Evolutionary conservation across 2,329 filamentous ascomycete genomes (phyloP), one percentile per base, ranked within the genome.

Genomic region (Furcasterigmium furcatum): DNA sequence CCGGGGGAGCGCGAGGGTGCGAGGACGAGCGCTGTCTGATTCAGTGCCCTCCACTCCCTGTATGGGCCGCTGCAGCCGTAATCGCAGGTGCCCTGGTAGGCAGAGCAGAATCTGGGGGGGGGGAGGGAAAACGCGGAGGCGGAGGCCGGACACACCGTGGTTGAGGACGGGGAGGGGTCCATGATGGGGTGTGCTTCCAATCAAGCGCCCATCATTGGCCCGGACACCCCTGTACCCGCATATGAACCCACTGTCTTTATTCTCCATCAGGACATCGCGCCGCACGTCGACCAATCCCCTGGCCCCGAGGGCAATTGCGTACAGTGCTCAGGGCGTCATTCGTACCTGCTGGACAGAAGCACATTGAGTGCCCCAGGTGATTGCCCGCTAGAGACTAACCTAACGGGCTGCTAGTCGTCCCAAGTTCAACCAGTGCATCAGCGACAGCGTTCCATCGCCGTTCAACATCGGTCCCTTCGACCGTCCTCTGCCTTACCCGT

Each of bases 101-200:
- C 12, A 38, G 16, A 14, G 32, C n/a, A 35, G 21, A 27, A 38
- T 34, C 25, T 42, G 30, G 30, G 29, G 27, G 18, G 38, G 36
- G 39, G 34, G 16, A 16, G 25, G 32, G 10, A 44, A 35, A 20
- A 18, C 42, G 20, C 22, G 42, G 14, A 44, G 34, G 42, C 32
- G 24, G 42, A 44, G 32, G 21, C n/a, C 9, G 22, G 18, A n/a
- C 36, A n/a, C n/a, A n/a, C n/a, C 12, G 24, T 27, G 24, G 7
- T 27, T 7, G 12, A 27, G 24, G 24, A 7, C 24, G 27, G 25
- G 40, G 40, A 42, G 27, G 40, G 25, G 10, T 21, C 27, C 39
- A 19, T 25, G 22, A 29, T 41, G n/a, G 25, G 24, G 16, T 27
- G 39, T 35, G 16, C 40, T 42, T 29, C 27, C 40, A 42, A 42